Base-by-base conservation (phyloP, 2,329 filamentous ascomycete genomes). In the Neocatenulostroma microsporum region DNA sequence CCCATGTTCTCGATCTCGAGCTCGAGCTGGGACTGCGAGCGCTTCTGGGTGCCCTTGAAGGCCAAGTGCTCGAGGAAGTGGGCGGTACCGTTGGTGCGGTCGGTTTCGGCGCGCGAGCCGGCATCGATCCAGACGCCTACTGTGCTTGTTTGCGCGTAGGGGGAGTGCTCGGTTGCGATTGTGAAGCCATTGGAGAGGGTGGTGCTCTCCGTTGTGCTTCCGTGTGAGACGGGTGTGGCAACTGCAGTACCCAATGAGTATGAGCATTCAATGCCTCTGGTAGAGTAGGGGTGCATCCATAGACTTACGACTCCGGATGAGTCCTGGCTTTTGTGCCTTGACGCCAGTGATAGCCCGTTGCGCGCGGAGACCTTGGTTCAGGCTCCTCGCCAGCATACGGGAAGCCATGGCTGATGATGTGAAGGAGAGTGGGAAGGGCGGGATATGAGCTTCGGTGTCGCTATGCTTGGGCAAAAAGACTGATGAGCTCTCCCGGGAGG, bases 1-100 rank as follows among this genome's bases (percentile, higher is more conserved):
- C 91, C 91, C 85, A 98, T 95, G 73, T 98, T 98, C 77, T 98
- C 91, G 62, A 98, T 96, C 74, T 98, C 91, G 50, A 98, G 81
- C 74, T 98, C 91, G 63, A 98, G 76, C 72, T 98, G 91, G 64
- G 93, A 84, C 70, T 98, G 91, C 50, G 84, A 87, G 68, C 91
- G 80, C 73, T 84, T 94, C 67, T 83, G 76, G 54, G 91, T 98
- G 56, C 91, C 91, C 88, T 98, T 98, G 81, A 98, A 98, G 57
- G 93, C 93, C 67, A 98, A 78, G 74, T 98, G 91, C 77, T 98
- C 91, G 58, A 98, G 80, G 76, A 98, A 98, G 74, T 98, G 91
- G 61, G 91, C 91, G 57, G 91, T 98, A 69, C 91, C 91, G 73
- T 96, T 98, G 62, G 85, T 96, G 78, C 87, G 87, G 70, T 91